Conservation (phyloP, 2,329 filamentous ascomycete species). For the Drechslerella coelobrocha region DNA sequence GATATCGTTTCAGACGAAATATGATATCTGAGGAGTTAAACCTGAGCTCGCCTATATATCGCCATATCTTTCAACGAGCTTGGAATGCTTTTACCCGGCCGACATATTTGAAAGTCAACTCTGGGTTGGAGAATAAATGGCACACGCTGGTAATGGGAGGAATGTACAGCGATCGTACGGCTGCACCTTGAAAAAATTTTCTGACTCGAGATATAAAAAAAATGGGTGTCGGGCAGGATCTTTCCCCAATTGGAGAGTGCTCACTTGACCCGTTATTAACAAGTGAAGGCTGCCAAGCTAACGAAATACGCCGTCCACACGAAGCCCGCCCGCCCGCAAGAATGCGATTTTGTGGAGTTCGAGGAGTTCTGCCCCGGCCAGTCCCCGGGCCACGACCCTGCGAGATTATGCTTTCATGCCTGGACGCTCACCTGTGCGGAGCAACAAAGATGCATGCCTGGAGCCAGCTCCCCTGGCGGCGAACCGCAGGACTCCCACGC, state of each 20-base stretch:
- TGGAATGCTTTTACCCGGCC: too few species aligned
- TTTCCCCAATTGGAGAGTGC: constrained; percentile 42
- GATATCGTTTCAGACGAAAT: constrained; percentile 1
- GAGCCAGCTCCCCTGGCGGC: neutral
- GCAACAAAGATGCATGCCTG: neutral
- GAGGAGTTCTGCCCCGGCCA: neutral
- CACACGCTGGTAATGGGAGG: too few species aligned
- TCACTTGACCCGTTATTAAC: constrained; percentile 39
- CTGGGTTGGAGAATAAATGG: too few species aligned
- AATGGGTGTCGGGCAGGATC: constrained; percentile 8
- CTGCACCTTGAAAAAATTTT: neutral
- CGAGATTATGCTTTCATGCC: neutral
- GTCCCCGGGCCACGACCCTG: neutral
- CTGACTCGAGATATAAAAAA: neutral
- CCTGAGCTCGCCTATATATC: neutral
- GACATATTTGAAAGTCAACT: too few species aligned
- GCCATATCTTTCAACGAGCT: too few species aligned
- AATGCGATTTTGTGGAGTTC: neutral
- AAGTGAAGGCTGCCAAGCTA: neutral
- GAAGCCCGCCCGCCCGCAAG: neutral
- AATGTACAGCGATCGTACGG: too few species aligned
- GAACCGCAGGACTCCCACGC: neutral
- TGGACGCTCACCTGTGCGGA: neutral
- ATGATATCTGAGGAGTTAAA: neutral
- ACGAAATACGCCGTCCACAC: neutral